Percentiles rank a stretch among this genome's conserved stretches.
Conservation (phyloP, 202 grass and related monocot genomes). For the Schoenoplectus triqueter region DNA sequence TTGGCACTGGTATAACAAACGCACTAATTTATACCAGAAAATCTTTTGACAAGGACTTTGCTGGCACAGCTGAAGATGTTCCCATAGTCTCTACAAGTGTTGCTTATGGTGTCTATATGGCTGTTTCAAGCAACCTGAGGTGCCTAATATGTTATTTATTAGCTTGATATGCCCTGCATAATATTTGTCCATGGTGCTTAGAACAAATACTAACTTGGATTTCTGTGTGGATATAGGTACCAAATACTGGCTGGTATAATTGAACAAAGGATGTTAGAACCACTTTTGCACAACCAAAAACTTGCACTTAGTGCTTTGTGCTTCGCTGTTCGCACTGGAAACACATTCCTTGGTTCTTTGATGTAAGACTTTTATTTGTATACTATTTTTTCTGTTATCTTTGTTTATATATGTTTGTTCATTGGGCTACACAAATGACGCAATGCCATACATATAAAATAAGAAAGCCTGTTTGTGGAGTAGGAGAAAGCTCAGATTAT, state of each 20-base stretch:
- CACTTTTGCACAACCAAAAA: constrained; percentile 83
- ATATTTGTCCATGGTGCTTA: constrained; percentile 11
- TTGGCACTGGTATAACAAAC: constrained; percentile 70
- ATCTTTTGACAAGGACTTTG: constrained; percentile 57
- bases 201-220: constrained; percentile 25
- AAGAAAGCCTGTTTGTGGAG: neutral
- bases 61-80: constrained; percentile 54
- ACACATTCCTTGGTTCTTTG: constrained; percentile 93
- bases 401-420: neutral
- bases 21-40: constrained; percentile 64
- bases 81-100: constrained; percentile 64
- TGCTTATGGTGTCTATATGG: constrained; percentile 86
- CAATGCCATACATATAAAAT: neutral
- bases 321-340: constrained; percentile 73
- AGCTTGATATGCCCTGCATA: neutral
- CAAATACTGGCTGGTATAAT: constrained; percentile 84
- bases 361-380: constrained; percentile 55
- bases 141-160: constrained; percentile 31
- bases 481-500: neutral
- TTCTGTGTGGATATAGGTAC: constrained; percentile 53
- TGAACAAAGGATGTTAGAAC: constrained; percentile 91
- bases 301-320: constrained; percentile 65
- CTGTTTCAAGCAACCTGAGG: constrained; percentile 90
- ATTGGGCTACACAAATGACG: neutral
- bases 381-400: neutral